These are phyloP conservation scores for Angophora floribunda DNA, from an alignment of 345 rosid species.

Conservation along the genomic window DNA sequence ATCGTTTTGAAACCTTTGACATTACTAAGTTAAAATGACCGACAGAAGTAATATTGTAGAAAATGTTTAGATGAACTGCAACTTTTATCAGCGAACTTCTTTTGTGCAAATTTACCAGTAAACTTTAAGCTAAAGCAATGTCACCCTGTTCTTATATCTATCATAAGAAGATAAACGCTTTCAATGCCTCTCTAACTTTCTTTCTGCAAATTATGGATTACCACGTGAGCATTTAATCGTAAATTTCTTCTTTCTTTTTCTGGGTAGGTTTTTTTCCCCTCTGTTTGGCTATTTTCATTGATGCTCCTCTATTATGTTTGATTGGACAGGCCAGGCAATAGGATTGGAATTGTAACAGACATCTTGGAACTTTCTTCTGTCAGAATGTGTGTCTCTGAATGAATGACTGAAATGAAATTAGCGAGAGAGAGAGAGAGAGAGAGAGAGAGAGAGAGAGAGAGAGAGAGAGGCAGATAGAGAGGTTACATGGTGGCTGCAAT, in stretches of 20 bases:
- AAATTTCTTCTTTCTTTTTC: neutral
- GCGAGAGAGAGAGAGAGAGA: constrained; percentile 4
- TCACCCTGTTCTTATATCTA: neutral
- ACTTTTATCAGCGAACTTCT: neutral
- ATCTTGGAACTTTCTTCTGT: constrained; percentile 26
- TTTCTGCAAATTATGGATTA: neutral
- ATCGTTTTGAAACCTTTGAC: neutral
- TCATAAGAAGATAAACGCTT: neutral
- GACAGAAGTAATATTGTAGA: neutral
- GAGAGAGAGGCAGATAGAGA: neutral
- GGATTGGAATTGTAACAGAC: constrained; percentile 1
- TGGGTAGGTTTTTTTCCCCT: neutral
- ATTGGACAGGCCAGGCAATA: neutral
- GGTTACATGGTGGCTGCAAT: neutral
- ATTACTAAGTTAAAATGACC: neutral
- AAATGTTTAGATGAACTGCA: neutral
- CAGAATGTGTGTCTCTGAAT: neutral
- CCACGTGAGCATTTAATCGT: neutral
- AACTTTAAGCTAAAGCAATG: neutral
- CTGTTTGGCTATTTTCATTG: neutral
- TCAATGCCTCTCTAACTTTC: neutral
- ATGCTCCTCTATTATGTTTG: neutral
- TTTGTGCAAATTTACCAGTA: neutral
- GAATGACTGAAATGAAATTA: neutral
- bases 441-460: constrained; percentile 1